Conservation (phyloP, 2,329 filamentous ascomycete species). For the Verticillium dahliae region DNA sequence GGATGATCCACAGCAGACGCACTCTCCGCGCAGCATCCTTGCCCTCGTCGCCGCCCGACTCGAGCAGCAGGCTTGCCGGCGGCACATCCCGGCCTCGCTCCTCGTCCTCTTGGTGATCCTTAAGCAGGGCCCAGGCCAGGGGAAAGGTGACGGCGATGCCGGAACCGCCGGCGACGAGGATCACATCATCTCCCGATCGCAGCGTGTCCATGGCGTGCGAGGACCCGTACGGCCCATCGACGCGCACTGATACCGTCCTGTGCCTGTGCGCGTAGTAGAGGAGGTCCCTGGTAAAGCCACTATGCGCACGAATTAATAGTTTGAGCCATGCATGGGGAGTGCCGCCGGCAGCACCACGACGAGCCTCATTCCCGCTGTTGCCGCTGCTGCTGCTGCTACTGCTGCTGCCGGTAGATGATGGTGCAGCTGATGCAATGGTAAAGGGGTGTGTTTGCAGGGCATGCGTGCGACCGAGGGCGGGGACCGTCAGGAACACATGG, state of each 20-base stretch:
- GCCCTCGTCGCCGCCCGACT: neutral
- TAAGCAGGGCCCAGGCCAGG: constrained; percentile 45
- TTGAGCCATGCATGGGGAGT: constrained; percentile 42
- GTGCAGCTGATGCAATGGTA: constrained; percentile 57
- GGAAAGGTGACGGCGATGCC: constrained; percentile 61
- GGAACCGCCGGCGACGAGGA: constrained; percentile 57
- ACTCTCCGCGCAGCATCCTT: constrained; percentile 26
- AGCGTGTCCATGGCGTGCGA: constrained; percentile 47
- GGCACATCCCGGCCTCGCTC: neutral
- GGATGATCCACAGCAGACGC: constrained; percentile 53
- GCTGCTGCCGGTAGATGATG: constrained; percentile 14
- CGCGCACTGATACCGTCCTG: constrained; percentile 34
- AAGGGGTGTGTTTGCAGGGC: constrained; percentile 58
- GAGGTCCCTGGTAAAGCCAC: constrained; percentile 53
- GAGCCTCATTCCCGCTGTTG: no score
- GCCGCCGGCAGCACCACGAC: neutral
- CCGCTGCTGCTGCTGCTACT: neutral
- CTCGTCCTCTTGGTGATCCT: constrained; percentile 8
- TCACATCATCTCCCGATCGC: constrained; percentile 35
- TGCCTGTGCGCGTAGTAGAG: constrained; percentile 41
- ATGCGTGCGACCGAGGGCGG: constrained; percentile 44
- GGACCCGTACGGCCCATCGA: constrained; percentile 63
- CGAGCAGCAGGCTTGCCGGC: neutral
- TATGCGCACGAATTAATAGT: constrained; percentile 52
- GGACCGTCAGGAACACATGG: constrained; percentile 57